phyloP scores from a whole-genome alignment of 352 stramenopile species.

The Globisporangium nagaii region DNA sequence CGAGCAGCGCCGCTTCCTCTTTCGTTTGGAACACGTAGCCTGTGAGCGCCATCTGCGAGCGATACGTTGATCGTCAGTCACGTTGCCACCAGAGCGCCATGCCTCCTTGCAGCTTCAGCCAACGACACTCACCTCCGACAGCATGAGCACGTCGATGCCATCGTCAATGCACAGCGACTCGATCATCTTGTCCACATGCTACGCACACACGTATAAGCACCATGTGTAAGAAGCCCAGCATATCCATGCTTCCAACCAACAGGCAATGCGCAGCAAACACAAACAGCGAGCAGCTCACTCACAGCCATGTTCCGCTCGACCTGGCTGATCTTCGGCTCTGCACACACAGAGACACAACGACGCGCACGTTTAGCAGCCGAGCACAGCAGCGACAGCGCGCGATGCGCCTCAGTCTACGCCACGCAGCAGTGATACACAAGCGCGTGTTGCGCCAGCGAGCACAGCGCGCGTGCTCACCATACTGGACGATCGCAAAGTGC shows the following conservation, averaged over 20 bases:
- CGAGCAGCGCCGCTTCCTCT: constrained; percentile 50
- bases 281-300: neutral
- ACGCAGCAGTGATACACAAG: neutral
- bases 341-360: neutral
- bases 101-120: too few relatives aligned
- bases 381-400: too few relatives aligned
- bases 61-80: too few relatives aligned
- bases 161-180: constrained; percentile 32
- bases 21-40: constrained; percentile 72
- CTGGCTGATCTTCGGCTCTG: constrained; percentile 65
- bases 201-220: neutral
- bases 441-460: too few relatives aligned
- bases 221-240: neutral
- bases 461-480: constrained; percentile 36
- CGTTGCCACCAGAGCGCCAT: too few relatives aligned
- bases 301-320: constrained; percentile 71
- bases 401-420: neutral
- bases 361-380: neutral
- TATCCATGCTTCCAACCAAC: neutral
- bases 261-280: neutral
- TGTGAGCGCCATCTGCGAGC: constrained; percentile 85
- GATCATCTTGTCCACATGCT: constrained; percentile 71
- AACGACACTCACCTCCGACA: constrained; percentile 84
- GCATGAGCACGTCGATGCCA: constrained; percentile 64
- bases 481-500: constrained; percentile 76